Base-by-base conservation (phyloP, 352 stramenopile species). In the Globisporangium paddicum region DNA sequence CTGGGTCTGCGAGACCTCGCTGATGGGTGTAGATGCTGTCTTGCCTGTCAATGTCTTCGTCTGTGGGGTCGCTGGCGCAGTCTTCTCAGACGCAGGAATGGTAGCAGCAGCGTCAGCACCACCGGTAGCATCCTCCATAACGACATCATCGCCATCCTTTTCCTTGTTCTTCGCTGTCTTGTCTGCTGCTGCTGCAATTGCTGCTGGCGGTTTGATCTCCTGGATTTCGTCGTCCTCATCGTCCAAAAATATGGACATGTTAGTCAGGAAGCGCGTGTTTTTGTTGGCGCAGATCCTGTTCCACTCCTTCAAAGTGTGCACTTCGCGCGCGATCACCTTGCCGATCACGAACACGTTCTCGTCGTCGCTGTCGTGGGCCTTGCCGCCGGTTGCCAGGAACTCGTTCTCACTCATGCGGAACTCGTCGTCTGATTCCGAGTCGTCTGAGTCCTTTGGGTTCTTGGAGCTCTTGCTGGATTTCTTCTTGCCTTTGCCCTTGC, bases 281-380 rank as follows among this genome's bases (percentile, higher is more conserved):
- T 83, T 87, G 62, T 85, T 77, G 52, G 64, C 69, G 32, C 84
- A 90, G 5, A 88, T 85, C 42, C 83, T 87, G 47, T 72, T 67
- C 86, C 86, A 95, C 47, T 93, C 75, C 40, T 90, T 91, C 9
- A 76, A 44, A 7, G 86, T 94, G 58, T 93, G 86, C 16, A 81
- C 73, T 45, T 96, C 86, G 3, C 78, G 71, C 21, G 77, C 86
- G 28, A 96, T 57, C 2, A 96, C 48, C 57, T 96, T 96, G 66
- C 90, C 86, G 54, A 96, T 89, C 38, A 93, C 70, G 62, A 93
- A 95, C 21, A 62, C 69, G 47, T 90, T 86, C n/a, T 87, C 77
- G 25, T 83, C 74, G 21, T 71, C 63, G 32, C 44, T 64, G 34
- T 55, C 52, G 19, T 25, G 23, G 30, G n/a, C 32, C 45, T 41